These are phyloP conservation scores for Phoma sp. DNA, from an alignment of 2,329 filamentous ascomycete species.

Conservation along the genomic window DNA sequence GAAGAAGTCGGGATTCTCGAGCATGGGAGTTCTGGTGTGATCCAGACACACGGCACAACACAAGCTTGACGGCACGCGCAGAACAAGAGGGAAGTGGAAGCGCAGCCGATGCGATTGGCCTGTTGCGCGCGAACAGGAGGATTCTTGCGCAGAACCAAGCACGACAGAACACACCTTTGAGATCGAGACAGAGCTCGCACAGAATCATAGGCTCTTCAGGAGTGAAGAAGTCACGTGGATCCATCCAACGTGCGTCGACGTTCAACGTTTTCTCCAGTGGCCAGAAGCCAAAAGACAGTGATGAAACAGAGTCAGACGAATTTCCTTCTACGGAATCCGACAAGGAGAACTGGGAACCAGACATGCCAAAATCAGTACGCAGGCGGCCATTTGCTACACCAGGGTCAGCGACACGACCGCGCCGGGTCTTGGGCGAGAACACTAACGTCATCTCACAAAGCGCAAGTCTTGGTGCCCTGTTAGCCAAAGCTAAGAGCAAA, in stretches of 20 bases:
- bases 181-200: constrained; percentile 35
- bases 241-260: constrained; percentile 46
- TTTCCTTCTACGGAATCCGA: constrained; percentile 76
- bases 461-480: constrained; percentile 45
- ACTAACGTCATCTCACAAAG: constrained; percentile 49
- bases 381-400: constrained; percentile 37
- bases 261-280: constrained; percentile 45
- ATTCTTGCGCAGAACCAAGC: constrained; percentile 60
- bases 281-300: constrained; percentile 28
- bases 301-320: constrained; percentile 53
- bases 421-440: constrained; percentile 58
- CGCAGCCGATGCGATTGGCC: constrained; percentile 79
- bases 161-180: constrained; percentile 67
- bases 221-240: constrained; percentile 45
- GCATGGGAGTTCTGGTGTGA: constrained; percentile 93
- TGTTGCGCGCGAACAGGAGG: constrained; percentile 73
- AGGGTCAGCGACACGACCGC: constrained; percentile 39
- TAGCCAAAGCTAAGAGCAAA: constrained; percentile 43
- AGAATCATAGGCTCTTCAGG: constrained; percentile 40
- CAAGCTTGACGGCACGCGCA: constrained; percentile 77
- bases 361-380: constrained; percentile 40
- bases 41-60: constrained; percentile 71
- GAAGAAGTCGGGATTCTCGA: constrained; percentile 82
- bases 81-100: constrained; percentile 82
- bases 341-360: constrained; percentile 87